A percentile compares a stretch with the other conserved stretches of the same genome.
phyloP scores from a whole-genome alignment of 2,329 filamentous ascomycete species.

The Paraphoma chrysanthemicola region DNA sequence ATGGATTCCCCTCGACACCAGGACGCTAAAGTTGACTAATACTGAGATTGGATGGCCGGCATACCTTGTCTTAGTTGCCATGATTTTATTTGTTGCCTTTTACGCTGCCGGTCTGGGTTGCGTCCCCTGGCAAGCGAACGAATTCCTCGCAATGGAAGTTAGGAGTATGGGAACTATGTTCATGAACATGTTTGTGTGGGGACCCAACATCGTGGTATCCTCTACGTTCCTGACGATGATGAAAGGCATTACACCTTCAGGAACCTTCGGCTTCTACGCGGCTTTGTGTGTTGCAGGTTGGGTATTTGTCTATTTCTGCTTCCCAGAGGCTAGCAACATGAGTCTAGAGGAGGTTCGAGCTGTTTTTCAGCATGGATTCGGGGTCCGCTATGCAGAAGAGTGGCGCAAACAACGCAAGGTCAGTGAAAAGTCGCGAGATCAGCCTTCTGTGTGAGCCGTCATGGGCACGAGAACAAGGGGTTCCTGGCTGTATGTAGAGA shows the following conservation, averaged over 20 bases:
- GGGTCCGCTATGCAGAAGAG: no score
- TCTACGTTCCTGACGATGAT: background rate
- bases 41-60: background rate
- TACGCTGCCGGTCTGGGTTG: background rate
- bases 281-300: background rate
- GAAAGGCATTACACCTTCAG: background rate
- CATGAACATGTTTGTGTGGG: background rate
- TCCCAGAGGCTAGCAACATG: background rate
- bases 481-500: no score
- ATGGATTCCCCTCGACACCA: background rate
- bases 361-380: no score
- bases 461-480: no score
- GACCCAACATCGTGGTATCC: background rate
- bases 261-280: background rate
- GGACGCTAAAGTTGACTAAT: background rate
- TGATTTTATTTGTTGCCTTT: background rate
- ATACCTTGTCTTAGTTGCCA: background rate
- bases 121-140: background rate
- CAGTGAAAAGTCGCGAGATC: no score
- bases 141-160: background rate
- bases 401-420: no score
- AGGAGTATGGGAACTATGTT: background rate
- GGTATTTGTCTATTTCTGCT: background rate
- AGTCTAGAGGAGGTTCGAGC: no score
- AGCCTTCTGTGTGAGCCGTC: no score